Evolutionary conservation across 495 filamentous ascomycete genomes (phyloP).

Genomic region (Penicillium ucsense): DNA sequence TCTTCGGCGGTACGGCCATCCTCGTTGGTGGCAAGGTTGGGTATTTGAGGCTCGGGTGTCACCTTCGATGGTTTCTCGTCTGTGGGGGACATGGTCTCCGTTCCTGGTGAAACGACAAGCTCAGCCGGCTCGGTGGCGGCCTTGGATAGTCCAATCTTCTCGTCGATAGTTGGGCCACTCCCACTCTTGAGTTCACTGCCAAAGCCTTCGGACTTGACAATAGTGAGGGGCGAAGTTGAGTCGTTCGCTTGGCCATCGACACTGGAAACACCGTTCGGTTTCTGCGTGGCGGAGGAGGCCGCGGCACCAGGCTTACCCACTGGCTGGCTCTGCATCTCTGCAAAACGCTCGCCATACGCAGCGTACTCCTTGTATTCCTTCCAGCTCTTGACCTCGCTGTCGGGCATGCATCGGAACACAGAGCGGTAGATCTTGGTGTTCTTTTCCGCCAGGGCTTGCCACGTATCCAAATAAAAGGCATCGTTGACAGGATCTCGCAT

Average conservation of each 20-base stretch:
- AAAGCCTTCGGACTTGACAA: slow-evolving; percentile 14
- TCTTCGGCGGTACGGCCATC: slow-evolving; percentile 20
- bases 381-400: slow-evolving; percentile 89
- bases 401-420: slow-evolving; percentile 95
- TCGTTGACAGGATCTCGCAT: slow-evolving; percentile 78
- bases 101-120: not conserved
- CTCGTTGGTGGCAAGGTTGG: slow-evolving; percentile 13
- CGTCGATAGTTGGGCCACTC: slow-evolving; percentile 15
- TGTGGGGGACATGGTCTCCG: slow-evolving; percentile 18
- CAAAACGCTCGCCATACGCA: slow-evolving; percentile 70
- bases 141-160: slow-evolving; percentile 13
- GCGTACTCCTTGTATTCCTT: slow-evolving; percentile 85
- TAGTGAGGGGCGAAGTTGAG: slow-evolving; percentile 11
- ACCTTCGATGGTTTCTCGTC: slow-evolving; percentile 38
- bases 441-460: slow-evolving; percentile 82
- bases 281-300: slow-evolving; percentile 25
- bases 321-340: slow-evolving; percentile 53
- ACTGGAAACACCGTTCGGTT: slow-evolving; percentile 35
- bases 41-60: slow-evolving; percentile 14
- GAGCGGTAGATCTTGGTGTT: slow-evolving; percentile 88
- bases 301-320: slow-evolving; percentile 16
- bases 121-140: not conserved
- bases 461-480: slow-evolving; percentile 75
- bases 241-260: slow-evolving; percentile 14
- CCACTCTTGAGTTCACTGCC: slow-evolving; percentile 13